Base-by-base conservation (phyloP, 2,329 filamentous ascomycete species). In the Fusarium luffae region DNA sequence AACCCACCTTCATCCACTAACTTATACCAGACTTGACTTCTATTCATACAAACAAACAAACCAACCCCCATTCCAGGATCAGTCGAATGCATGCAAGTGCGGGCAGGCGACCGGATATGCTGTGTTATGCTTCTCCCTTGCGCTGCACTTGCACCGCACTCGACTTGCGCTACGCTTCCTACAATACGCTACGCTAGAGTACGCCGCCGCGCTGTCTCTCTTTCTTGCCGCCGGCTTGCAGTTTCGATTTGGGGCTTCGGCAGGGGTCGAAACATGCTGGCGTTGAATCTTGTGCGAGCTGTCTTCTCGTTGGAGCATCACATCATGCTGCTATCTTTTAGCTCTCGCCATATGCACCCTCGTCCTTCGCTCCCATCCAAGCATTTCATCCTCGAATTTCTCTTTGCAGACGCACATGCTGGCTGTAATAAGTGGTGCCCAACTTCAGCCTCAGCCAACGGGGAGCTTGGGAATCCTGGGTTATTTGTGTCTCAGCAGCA, bases 401-500 rank as follows among this genome's bases (percentile, higher is more conserved):
- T 54, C 40, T 64, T 52, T 64, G 54, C 68, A 70, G 66, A 54
- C 47, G 59, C 62, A 66, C 54, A 65, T 43, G 49, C 64, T 68
- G 57, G 42, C 46, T 59, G 32, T 32, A 68, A 69, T 49, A 59
- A 46, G 68, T 70, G 68, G 68, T 54, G 64, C 68, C 59, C 59
- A 50, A 59, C 59, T 56, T 58, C 48, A 25, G 32, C 21, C 10
- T 23, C 41, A 57, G 40, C 66, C 66, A 69, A 69, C 65, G 23
- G 25, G 55, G 37, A 66, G 25, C 32, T 48, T 66, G 62, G 54
- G 34, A 66, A 61, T 40, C 19, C 48, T 52, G 30, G 48, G 48
- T 52, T 49, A 66, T 40, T 66, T 54, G 62, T 74, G 72, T 74
- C 72, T 74, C 72, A 70, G 40, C 72, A 70, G 44, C 37, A 44